These are phyloP conservation scores for Prunus yedoensis DNA, from an alignment of 331 rosid species.

Conservation along the genomic window DNA sequence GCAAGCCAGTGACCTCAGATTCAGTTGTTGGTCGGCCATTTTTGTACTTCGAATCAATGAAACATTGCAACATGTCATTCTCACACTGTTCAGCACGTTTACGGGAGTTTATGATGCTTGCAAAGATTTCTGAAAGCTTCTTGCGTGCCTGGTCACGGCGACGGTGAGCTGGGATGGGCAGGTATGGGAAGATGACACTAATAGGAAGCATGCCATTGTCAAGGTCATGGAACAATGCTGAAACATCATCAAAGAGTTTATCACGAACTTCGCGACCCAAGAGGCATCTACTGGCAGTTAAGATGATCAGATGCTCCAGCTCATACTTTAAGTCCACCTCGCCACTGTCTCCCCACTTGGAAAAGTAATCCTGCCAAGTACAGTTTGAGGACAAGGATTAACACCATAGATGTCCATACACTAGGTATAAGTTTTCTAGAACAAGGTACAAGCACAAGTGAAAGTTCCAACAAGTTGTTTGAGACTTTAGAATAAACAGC, in stretches of 20 bases:
- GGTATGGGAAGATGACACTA: conserved; percentile 79
- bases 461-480: neutral
- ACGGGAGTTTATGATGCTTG: conserved; percentile 62
- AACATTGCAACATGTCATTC: conserved; percentile 88
- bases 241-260: conserved; percentile 83
- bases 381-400: neutral
- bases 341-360: conserved; percentile 89
- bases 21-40: conserved; percentile 79
- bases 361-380: conserved; percentile 75
- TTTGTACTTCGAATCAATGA: conserved; percentile 87
- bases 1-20: conserved; percentile 64
- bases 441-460: neutral
- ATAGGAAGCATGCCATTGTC: conserved; percentile 82
- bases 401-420: neutral
- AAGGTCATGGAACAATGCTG: conserved; percentile 89
- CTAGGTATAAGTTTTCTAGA: neutral
- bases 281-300: conserved; percentile 91
- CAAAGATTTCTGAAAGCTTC: conserved; percentile 73
- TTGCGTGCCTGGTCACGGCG: conserved; percentile 79
- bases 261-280: conserved; percentile 90
- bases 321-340: conserved; percentile 90
- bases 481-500: neutral
- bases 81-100: conserved; percentile 49
- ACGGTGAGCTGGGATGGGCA: conserved; percentile 87
- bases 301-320: conserved; percentile 84